Conservation (phyloP, 192 early-diverging fungal genomes). For the Backusella macrospora region DNA sequence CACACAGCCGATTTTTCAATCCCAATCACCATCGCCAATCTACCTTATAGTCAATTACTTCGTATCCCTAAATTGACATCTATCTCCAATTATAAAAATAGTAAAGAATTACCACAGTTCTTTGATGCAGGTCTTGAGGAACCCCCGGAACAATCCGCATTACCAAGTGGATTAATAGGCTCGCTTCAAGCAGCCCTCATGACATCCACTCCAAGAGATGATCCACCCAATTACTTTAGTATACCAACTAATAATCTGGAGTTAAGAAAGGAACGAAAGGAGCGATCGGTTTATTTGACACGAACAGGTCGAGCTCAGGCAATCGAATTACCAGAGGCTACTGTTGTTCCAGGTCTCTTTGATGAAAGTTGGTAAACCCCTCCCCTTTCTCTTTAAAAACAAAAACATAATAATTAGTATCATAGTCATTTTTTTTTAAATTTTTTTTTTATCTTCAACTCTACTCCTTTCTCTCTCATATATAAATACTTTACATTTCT, state of each 20-base stretch:
- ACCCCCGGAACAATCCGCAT: slow-evolving; percentile 28
- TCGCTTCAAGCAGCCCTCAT: slow-evolving; percentile 22
- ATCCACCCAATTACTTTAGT: slow-evolving; percentile 43
- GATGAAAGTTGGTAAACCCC: slow-evolving; percentile 43
- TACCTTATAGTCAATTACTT: slow-evolving; percentile 40
- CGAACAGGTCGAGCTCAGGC: slow-evolving; percentile 17
- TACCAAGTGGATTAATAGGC: slow-evolving; percentile 22
- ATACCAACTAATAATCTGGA: slow-evolving; percentile 28
- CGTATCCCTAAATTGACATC: slow-evolving; percentile 36
- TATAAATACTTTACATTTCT: too few species aligned
- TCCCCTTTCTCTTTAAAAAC: too few species aligned
- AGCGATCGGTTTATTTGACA: slow-evolving; percentile 34
- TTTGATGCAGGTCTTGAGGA: slow-evolving; percentile 42
- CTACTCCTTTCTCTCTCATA: too few species aligned
- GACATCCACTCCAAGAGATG: slow-evolving; percentile 14
- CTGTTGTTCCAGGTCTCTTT: slow-evolving; percentile 32
- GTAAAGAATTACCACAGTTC: slow-evolving; percentile 34
- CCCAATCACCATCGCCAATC: slow-evolving; percentile 44
- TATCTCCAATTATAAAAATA: slow-evolving; percentile 28
- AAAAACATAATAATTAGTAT: too few species aligned
- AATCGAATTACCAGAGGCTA: slow-evolving; percentile 33
- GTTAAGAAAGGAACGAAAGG: slow-evolving; percentile 37
- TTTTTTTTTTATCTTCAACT: too few species aligned
- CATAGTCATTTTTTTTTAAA: too few species aligned
- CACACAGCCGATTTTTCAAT: slow-evolving; percentile 41